Base-by-base conservation (phyloP, 1,284 basidiomycete species). In the Irpex rosettiformis region DNA sequence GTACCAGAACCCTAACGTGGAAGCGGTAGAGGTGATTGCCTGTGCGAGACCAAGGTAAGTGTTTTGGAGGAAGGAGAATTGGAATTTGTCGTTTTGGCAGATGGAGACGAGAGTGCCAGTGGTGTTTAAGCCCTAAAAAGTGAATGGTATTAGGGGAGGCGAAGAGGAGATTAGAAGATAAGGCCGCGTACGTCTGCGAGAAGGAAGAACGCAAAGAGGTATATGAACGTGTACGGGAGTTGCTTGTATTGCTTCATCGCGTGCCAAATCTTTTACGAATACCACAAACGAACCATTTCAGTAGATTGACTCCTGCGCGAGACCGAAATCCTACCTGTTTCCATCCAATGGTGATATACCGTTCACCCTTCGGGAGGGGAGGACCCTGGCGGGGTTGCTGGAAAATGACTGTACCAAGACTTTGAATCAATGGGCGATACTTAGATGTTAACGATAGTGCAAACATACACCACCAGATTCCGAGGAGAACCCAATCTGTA, bases 391-490 rank as follows among this genome's bases (percentile, higher is more conserved):
- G 83, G 11, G 83, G 86, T 65, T 89, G 80, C 68, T 92, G 90
- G 70, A 85, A 88, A 57, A 92, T 82, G 68, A 92, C 88, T 91
- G 48, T 4, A 30, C 18, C n/a, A 54, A 22, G 61, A 22, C 2
- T 54, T 42, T n/a, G 27, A 29, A 21, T 43, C 7, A 25, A 53
- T 47, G 55, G 37, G 59, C 51, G 25, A 53, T 25, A 22, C 21
- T 37, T 13, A 7, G 18, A 24, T 21, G 10, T 37, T 18, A 18
- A 21, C 4, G n/a, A 28, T 0, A 52, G 33, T 47, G 30, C n/a
- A 3, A 1, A 72, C 85, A 49, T 70, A 91, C 88, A 93, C 91
- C 87, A 93, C 85, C 86, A 93, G 55, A 88, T 87, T 58, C 85
- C 93, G 25, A 75, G 77, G 30, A 88, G 54, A 55, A 86, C 88